phyloP scores from a whole-genome alignment of 768 basidiomycete genomes.

The Russula sp. region DNA sequence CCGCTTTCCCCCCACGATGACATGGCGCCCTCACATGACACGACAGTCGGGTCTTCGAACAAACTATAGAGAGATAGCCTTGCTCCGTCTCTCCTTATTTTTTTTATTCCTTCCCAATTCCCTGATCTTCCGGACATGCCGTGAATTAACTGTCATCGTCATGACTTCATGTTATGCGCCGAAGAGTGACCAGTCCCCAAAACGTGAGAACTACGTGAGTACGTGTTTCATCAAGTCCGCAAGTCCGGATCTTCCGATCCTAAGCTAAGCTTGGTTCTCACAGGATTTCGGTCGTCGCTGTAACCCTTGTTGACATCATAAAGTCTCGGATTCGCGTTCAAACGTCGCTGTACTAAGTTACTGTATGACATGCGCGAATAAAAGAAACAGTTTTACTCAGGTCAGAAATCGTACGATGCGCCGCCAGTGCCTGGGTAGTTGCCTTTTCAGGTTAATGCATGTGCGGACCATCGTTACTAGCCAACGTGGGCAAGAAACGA shows the following conservation, averaged over 20 bases:
- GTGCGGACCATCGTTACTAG: not conserved
- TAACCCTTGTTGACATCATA: not conserved
- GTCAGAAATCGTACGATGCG: too few species aligned
- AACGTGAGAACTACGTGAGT: not conserved
- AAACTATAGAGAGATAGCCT: not conserved
- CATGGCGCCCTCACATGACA: constrained; percentile 1
- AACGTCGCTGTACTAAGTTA: not conserved
- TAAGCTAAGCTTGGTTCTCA: constrained; percentile 5
- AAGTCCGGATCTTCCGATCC: constrained; percentile 9
- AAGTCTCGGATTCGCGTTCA: not conserved
- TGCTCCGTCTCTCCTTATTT: not conserved
- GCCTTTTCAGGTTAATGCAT: constrained; percentile 1
- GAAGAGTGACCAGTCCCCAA: not conserved
- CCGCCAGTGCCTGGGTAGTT: constrained; percentile 6
- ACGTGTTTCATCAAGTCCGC: not conserved
- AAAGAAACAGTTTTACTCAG: not conserved
- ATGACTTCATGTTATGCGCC: not conserved
- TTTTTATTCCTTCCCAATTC: not conserved
- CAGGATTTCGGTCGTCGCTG: not conserved
- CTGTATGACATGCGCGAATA: not conserved
- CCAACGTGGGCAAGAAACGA: not conserved
- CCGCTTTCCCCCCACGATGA: not conserved
- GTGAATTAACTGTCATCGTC: not conserved
- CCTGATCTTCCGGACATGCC: not conserved
- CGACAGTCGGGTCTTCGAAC: not conserved